Base-by-base conservation (phyloP, 1,284 basidiomycete species). In the Volvariella volvacea region DNA sequence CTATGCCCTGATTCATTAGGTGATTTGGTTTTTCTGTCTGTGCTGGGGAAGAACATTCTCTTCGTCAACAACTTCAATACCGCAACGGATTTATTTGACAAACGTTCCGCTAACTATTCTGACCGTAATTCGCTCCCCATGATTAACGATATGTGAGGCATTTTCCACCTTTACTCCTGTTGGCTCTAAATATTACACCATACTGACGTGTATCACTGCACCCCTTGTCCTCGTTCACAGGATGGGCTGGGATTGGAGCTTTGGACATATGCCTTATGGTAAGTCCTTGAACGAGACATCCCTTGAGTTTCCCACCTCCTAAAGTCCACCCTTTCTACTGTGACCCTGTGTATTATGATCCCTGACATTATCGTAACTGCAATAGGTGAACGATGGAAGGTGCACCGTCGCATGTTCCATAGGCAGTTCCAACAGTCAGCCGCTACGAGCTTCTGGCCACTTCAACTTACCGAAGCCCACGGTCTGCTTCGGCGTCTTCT, bases 211-310 rank as follows among this genome's bases (percentile, higher is more conserved):
- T 15, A 40, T 9, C n/a, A n/a, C 6, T 15, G 19, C n/a, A 8
- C 32, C 46, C n/a, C n/a, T n/a, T n/a, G n/a, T n/a, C n/a, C n/a
- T n/a, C n/a, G n/a, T n/a, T n/a, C n/a, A n/a, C 41, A 74, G 72
- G 28, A 71, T 73, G 65, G 75, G 72, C 2, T 76, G 71, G 70
- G 65, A 71, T 16, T 76, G 70, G 63, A 70, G 68, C 39, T 70
- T 77, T 39, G 69, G 64, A 0, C 69, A 76, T 45, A 75, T 75
- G 71, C 67, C 60, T 3, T 76, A 76, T 32, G 73, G 55, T 54
- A 41, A 46, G 47, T 48, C 14, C n/a, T n/a, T n/a, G n/a, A n/a
- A n/a, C n/a, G n/a, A n/a, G n/a, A n/a, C n/a, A n/a, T n/a, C n/a
- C n/a, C n/a, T n/a, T n/a, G n/a, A n/a, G n/a, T n/a, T n/a, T n/a